Conservation (phyloP, 23 red algal species). For the Chondrus crispus region DNA sequence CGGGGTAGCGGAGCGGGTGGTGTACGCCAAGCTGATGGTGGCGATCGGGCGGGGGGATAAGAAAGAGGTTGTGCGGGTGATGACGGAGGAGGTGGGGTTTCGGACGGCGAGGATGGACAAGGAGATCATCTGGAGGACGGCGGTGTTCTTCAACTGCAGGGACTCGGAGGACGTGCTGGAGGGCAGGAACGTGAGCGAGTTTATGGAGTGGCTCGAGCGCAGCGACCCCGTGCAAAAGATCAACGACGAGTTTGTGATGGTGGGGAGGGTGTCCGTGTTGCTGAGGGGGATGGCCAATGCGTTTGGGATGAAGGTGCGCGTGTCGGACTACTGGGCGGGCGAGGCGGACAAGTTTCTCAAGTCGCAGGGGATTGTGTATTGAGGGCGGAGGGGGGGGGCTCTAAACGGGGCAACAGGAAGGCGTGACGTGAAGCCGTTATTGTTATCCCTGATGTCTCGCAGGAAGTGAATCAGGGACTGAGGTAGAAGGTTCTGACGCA, state of each 20-base stretch:
- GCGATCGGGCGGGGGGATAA: slow-evolving; percentile 46
- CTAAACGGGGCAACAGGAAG: too few species aligned
- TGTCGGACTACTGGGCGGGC: slow-evolving; percentile 58
- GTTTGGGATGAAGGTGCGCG: slow-evolving; percentile 58
- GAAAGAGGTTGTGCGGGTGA: slow-evolving; percentile 60
- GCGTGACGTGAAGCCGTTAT: too few species aligned
- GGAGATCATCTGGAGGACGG: slow-evolving; percentile 64
- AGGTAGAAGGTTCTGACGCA: too few species aligned
- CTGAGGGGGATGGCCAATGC: slow-evolving; percentile 78
- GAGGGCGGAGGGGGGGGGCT: too few species aligned
- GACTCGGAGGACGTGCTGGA: slow-evolving; percentile 63
- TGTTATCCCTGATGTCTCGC: too few species aligned
- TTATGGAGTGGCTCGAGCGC: slow-evolving; percentile 64
- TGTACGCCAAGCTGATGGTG: slow-evolving; percentile 75
- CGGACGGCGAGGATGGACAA: slow-evolving; percentile 44
- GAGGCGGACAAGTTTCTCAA: slow-evolving; percentile 60
- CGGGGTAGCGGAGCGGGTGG: slow-evolving; percentile 44
- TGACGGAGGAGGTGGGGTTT: slow-evolving; percentile 58
- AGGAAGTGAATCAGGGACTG: too few species aligned
- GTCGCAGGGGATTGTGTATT: slow-evolving; percentile 53
- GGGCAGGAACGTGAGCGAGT: slow-evolving; percentile 67
- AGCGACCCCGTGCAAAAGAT: slow-evolving; percentile 56
- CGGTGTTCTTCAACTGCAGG: slow-evolving; percentile 56
- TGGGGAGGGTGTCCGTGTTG: slow-evolving; percentile 55
- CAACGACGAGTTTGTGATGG: slow-evolving; percentile 74